Evolutionary conservation across 1,284 basidiomycete genomes (phyloP).

Genomic region (Farysia itapuensis): DNA sequence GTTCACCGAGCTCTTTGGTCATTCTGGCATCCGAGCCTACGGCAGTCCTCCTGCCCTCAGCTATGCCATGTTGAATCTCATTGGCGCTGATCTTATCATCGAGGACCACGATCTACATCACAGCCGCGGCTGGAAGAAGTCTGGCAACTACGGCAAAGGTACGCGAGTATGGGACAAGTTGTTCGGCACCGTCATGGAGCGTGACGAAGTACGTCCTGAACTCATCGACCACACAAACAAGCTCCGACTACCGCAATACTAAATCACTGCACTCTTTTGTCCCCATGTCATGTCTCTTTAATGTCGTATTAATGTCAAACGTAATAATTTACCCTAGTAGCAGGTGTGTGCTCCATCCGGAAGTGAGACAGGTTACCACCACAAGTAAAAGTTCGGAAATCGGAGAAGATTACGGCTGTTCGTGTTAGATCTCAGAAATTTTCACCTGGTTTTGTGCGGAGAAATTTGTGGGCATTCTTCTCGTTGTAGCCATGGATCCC

Average conservation of each 20-base stretch:
- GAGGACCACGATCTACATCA: slow-evolving; percentile 60
- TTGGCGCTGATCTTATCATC: slow-evolving; percentile 48
- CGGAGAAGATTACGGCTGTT: too few relatives aligned
- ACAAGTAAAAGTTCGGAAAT: too few relatives aligned
- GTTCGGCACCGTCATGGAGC: slow-evolving; percentile 45
- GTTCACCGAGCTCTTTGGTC: slow-evolving; percentile 46
- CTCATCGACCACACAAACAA: slow-evolving; percentile 24
- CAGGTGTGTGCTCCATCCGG: too few relatives aligned
- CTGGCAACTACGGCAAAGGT: slow-evolving; percentile 55
- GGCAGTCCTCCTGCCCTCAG: slow-evolving; percentile 30
- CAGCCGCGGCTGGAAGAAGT: slow-evolving; percentile 41
- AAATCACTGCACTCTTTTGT: too few relatives aligned
- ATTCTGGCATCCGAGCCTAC: slow-evolving; percentile 47
- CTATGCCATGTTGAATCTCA: slow-evolving; percentile 16
- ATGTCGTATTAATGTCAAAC: too few relatives aligned
- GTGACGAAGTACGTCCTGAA: slow-evolving; percentile 36
- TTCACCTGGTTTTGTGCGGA: too few relatives aligned
- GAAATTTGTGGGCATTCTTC: too few relatives aligned
- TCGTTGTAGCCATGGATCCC: too few relatives aligned
- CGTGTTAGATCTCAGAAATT: too few relatives aligned
- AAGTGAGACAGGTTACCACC: too few relatives aligned
- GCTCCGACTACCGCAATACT: slow-evolving; percentile 16
- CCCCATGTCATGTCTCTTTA: too few relatives aligned
- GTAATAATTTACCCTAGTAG: too few relatives aligned
- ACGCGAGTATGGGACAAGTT: slow-evolving; percentile 51